These are phyloP conservation scores for Populus tomentosa DNA, from an alignment of 441 rosid genomes.

Conservation along the genomic window DNA sequence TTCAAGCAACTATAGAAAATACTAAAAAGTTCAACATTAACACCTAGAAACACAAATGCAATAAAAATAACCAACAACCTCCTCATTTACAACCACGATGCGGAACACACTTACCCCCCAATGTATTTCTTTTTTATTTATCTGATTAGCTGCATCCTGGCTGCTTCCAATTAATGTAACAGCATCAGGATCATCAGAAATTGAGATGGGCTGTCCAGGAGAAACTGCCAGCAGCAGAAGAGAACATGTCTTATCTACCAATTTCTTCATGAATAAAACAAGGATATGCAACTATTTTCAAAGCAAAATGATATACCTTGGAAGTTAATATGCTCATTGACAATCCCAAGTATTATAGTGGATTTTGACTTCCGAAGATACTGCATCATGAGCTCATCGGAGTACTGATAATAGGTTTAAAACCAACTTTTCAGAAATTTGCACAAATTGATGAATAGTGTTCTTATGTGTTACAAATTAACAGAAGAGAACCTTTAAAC, in stretches of 20 bases:
- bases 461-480: neutral
- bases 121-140: conserved; percentile 85
- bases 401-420: conserved; percentile 54
- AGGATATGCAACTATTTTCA: neutral
- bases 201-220: conserved; percentile 80
- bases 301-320: conserved; percentile 49
- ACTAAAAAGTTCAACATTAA: conserved; percentile 16
- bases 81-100: neutral
- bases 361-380: conserved; percentile 79
- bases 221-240: conserved; percentile 58
- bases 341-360: conserved; percentile 81
- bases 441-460: conserved; percentile 2
- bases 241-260: neutral
- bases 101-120: conserved; percentile 79
- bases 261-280: neutral
- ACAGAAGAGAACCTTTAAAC: conserved; percentile 6
- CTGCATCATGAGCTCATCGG: conserved; percentile 90
- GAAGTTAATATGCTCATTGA: conserved; percentile 88
- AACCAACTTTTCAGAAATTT: conserved; percentile 22
- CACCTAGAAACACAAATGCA: conserved; percentile 2
- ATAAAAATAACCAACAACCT: neutral
- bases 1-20: conserved; percentile 77
- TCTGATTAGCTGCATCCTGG: conserved; percentile 70
- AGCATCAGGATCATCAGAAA: conserved; percentile 84
- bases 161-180: conserved; percentile 71